phyloP scores from a whole-genome alignment of 2,329 filamentous ascomycete genomes.

The Pseudogymnoascus sp. region DNA sequence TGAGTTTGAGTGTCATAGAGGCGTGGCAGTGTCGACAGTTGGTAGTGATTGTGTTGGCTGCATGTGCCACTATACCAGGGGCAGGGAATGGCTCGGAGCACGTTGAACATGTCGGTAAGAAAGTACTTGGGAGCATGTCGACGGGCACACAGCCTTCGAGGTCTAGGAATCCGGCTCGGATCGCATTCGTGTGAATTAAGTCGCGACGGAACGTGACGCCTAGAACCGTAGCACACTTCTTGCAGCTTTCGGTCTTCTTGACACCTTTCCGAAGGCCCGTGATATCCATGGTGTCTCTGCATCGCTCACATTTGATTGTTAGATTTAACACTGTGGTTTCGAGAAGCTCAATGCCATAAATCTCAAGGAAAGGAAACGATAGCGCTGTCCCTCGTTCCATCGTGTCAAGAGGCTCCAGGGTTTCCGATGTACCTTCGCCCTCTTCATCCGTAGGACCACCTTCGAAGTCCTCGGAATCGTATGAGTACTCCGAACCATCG shows the following conservation, averaged over 20 bases:
- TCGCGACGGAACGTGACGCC: conserved; percentile 53
- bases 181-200: conserved; percentile 63
- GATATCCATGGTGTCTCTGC: conserved; percentile 64
- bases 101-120: conserved; percentile 66
- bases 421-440: background rate
- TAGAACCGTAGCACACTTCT: conserved; percentile 47
- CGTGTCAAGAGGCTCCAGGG: background rate
- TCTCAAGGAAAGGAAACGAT: conserved; percentile 68
- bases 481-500: conserved; percentile 41
- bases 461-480: conserved; percentile 32
- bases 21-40: conserved; percentile 72
- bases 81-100: conserved; percentile 60
- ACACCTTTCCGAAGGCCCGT: conserved; percentile 50
- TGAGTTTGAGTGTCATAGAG: conserved; percentile 71
- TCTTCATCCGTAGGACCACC: conserved; percentile 34
- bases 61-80: conserved; percentile 60
- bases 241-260: conserved; percentile 46
- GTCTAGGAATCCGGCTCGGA: conserved; percentile 72
- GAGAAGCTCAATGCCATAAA: conserved; percentile 68
- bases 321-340: conserved; percentile 59
- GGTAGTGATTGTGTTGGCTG: conserved; percentile 64
- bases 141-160: conserved; percentile 63
- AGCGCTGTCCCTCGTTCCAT: conserved; percentile 65
- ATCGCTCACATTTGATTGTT: conserved; percentile 69
- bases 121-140: conserved; percentile 66